These are phyloP conservation scores for Rhynchosporium agropyri DNA, from an alignment of 2,329 filamentous ascomycete genomes.

Conservation along the genomic window DNA sequence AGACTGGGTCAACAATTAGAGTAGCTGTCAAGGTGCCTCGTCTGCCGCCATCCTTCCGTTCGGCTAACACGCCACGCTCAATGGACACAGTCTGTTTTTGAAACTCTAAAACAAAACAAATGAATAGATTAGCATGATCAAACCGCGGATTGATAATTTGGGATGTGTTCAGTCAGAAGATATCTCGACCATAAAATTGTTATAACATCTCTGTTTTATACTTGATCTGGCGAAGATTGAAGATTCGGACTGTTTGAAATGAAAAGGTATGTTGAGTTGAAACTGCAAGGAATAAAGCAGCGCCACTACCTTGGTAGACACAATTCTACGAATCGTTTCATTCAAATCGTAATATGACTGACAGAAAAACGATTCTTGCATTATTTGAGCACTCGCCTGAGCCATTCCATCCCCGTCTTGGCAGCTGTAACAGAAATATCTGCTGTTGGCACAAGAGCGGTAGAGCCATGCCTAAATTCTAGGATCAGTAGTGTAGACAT, in stretches of 20 bases:
- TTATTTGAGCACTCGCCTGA: not conserved
- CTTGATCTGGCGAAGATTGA: too few relatives aligned
- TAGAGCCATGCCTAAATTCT: not conserved
- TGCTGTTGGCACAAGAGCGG: not conserved
- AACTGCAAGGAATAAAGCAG: too few relatives aligned
- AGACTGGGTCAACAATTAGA: not conserved
- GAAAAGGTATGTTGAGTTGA: too few relatives aligned
- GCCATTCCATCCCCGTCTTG: constrained; percentile 1
- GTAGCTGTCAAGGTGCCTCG: constrained; percentile 5
- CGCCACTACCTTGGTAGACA: too few relatives aligned
- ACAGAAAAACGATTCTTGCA: not conserved
- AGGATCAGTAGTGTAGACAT: not conserved
- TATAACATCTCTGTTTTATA: too few relatives aligned
- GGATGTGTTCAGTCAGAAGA: too few relatives aligned
- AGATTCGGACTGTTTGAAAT: too few relatives aligned
- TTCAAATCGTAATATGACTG: not conserved
- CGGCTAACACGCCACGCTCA: not conserved
- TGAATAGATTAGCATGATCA: too few relatives aligned
- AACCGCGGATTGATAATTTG: too few relatives aligned
- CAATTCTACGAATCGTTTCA: too few relatives aligned
- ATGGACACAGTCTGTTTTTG: too few relatives aligned
- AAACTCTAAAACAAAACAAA: constrained; percentile 1
- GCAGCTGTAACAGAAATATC: not conserved
- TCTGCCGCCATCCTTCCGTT: not conserved
- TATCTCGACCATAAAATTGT: too few relatives aligned